Evolutionary conservation across 768 basidiomycete genomes (phyloP), one percentile per base, ranked within the genome.

Genomic region (Boletus subcaerulescens): DNA sequence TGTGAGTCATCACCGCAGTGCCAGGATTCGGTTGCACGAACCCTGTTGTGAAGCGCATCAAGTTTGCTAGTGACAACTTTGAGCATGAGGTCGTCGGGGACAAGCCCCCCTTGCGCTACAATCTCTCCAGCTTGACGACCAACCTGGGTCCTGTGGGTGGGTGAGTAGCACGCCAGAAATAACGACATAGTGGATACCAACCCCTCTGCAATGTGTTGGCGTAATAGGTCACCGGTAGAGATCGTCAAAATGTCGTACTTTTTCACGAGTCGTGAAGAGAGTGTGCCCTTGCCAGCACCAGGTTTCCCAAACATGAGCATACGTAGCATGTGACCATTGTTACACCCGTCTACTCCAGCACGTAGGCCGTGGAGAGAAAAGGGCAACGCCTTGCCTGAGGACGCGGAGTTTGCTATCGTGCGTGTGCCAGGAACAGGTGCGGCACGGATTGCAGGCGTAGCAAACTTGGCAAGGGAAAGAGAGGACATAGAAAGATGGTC

Each of bases 201-300:
- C 72, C 76, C 74, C 60, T 89, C 83, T 14, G 80, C 77, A 55
- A 97, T 93, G 60, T 97, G 89, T 59, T 89, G 86, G 58, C 93
- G 78, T 61, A 97, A 73, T 38, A 95, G 74, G 68, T 97, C 93
- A 10, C 93, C 93, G 3, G 89, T 89, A 9, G 89, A 92, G 46
- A 95, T 71, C 9, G 85, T 80, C 41, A 86, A 61, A 49, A 95
- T 82, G 64, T 91, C 85, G 67, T 91, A 93, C 69, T 91, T 89
- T 58, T 84, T 80, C 53, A 90, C 83, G 29, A 96, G 80, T 41
- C 87, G 80, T 15, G 80, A 77, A 2, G 88, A 80, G 40, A 94
- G 78, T 0, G 93, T 96, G 33, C 93, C 93, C 75, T 96, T 91
- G 53, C 89, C 89, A 45, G 87, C 82, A 26, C 88, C 88, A 2